Base-by-base conservation (phyloP, 2,329 filamentous ascomycete genomes). In the Trichoderma aggressivum region DNA sequence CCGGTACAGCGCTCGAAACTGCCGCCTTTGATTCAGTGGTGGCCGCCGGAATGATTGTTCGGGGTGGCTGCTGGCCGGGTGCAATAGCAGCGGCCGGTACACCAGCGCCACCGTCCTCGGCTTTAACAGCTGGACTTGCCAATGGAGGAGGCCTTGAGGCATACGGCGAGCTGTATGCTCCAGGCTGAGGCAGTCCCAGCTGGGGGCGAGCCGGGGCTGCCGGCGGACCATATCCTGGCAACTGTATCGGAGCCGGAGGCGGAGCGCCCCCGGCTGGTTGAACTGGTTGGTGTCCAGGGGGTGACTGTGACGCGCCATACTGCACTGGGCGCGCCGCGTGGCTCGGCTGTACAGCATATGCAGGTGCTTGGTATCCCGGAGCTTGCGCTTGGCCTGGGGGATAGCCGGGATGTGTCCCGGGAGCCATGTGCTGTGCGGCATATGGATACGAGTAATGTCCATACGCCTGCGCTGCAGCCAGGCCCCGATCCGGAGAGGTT, bases 401-500 rank as follows among this genome's bases (percentile, higher is more conserved):
- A 47, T 81, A 82, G n/a, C 76, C 78, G 36, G 77, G 75, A 10
- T 78, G 74, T 6, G 77, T 75, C 24, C 76, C 79, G 18, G 78
- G 74, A 18, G 76, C 75, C 77, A 82, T 76, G 21, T 82, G 80
- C 69, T 81, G 79, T 28, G 78, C 72, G 55, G 76, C 74, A 70
- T 81, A 81, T 3, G 79, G 74, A 67, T 81, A 81, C 2, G 77
- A 75, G 53, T 82, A 82, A 47, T 80, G 79, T 1, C 80, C 79
- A 64, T 81, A 81, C 18, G 79, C 82, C 66, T 82, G 77, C 2
- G 78, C 78, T n/a, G 81, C 76, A n/a, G 80, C 77, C 30, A 82
- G 73, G 7, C 78, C 76, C n/a, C 85, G 83, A 74, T 88, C 86
- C 7, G 86, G 86, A 14, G 86, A 87, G 3, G 80, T 80, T 5